Percentiles rank a stretch among this genome's conserved stretches.
Conservation (phyloP, 2,329 filamentous ascomycete genomes). For the Harringtonia lauricola region DNA sequence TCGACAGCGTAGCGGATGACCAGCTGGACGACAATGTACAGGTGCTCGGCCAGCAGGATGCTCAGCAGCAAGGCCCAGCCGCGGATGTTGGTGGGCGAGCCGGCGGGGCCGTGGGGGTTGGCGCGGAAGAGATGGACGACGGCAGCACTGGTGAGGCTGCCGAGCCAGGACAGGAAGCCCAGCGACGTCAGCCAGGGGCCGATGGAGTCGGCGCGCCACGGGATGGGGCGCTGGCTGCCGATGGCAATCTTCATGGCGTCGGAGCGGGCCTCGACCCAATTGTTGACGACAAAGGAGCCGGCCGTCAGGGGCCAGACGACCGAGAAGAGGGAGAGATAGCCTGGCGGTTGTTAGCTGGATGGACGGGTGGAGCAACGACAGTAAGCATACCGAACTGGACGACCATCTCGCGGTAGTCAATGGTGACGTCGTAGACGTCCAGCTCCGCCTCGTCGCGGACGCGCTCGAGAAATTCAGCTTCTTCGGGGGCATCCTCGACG, state of each 20-base stretch:
- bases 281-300: constrained; percentile 82
- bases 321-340: constrained; percentile 84
- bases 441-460: constrained; percentile 77
- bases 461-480: constrained; percentile 67
- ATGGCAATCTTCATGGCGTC: constrained; percentile 88
- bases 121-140: constrained; percentile 83
- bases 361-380: too few species aligned
- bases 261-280: constrained; percentile 89
- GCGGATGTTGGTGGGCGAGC: constrained; percentile 58
- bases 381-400: constrained; percentile 73
- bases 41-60: constrained; percentile 78
- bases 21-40: constrained; percentile 71
- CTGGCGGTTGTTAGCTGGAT: too few species aligned
- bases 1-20: constrained; percentile 61
- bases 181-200: constrained; percentile 84
- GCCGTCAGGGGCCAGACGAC: constrained; percentile 92
- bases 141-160: constrained; percentile 76
- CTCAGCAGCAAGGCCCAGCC: constrained; percentile 72
- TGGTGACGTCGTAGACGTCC: constrained; percentile 77
- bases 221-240: constrained; percentile 79
- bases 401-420: constrained; percentile 88
- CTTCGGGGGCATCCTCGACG: constrained; percentile 60
- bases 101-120: constrained; percentile 51
- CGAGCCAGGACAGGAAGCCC: constrained; percentile 86
- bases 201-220: constrained; percentile 85